phyloP scores from a whole-genome alignment of 208 protist genomes.

The Trypanosoma vivax region DNA sequence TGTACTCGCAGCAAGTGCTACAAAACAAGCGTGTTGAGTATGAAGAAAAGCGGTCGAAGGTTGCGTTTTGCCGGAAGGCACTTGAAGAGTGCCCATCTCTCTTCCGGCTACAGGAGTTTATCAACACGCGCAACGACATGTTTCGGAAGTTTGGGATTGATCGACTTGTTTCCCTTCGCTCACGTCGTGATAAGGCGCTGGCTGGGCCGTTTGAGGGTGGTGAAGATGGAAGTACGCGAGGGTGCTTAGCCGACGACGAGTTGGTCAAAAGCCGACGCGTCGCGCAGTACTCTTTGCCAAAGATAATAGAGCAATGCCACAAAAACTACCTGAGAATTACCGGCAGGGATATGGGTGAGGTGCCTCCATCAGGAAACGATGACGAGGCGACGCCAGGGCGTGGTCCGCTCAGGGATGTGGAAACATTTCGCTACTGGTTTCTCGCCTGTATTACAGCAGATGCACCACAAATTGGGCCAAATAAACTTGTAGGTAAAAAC shows the following conservation, averaged over 20 bases:
- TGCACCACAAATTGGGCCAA: conserved; percentile 67
- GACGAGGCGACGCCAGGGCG: conserved; percentile 35
- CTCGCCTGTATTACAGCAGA: conserved; percentile 77
- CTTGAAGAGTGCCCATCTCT: conserved; percentile 50
- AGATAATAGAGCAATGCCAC: conserved; percentile 66
- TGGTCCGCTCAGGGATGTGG: conserved; percentile 60
- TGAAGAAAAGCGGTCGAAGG: conserved; percentile 66
- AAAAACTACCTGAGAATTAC: conserved; percentile 72
- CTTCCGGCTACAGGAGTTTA: conserved; percentile 51
- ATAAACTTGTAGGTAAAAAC: conserved; percentile 80
- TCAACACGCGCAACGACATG: conserved; percentile 54
- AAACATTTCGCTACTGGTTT: conserved; percentile 84
- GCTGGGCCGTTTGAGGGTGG: conserved; percentile 67
- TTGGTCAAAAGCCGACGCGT: conserved; percentile 44
- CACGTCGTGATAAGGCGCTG: conserved; percentile 60
- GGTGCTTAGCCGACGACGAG: conserved; percentile 38
- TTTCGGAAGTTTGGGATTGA: conserved; percentile 65
- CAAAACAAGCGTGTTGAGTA: conserved; percentile 83
- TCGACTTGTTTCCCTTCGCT: conserved; percentile 66
- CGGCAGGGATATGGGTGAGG: conserved; percentile 53
- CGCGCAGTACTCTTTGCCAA: conserved; percentile 77
- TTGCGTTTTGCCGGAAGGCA: conserved; percentile 35
- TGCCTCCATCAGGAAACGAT: conserved; percentile 37
- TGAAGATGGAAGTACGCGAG: conserved; percentile 31
- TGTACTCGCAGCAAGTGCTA: conserved; percentile 82